Percentiles rank a stretch among this genome's conserved stretches.
Evolutionary conservation across 2,329 filamentous ascomycete genomes (phyloP).

Genomic region (Exophiala calicioides): DNA sequence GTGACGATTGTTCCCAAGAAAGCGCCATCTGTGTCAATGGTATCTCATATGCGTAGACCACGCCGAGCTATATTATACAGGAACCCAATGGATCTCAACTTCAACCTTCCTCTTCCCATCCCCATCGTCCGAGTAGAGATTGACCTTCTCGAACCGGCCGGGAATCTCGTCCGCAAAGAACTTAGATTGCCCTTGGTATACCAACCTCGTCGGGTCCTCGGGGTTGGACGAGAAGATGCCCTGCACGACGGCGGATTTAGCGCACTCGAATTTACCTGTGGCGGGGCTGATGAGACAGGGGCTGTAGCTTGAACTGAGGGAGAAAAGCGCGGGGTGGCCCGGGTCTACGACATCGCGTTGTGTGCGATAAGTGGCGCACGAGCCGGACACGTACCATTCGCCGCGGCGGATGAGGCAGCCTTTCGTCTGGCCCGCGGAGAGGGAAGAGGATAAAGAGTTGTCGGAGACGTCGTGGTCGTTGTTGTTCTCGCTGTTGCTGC

Average conservation of each 20-base stretch:
- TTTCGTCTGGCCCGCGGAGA: constrained; percentile 36
- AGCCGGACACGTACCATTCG: constrained; percentile 67
- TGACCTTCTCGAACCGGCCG: constrained; percentile 24
- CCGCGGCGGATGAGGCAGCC: constrained; percentile 70
- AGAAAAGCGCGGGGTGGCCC: constrained; percentile 49
- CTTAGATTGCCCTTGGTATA: constrained; percentile 16
- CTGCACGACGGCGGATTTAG: constrained; percentile 44
- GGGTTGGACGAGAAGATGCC: constrained; percentile 34
- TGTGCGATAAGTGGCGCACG: constrained; percentile 67
- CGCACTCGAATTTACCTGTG: constrained; percentile 57
- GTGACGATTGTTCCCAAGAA: no score
- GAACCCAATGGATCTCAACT: constrained; percentile 29
- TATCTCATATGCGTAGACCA: no score
- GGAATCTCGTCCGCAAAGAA: constrained; percentile 29
- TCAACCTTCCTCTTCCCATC: constrained; percentile 23
- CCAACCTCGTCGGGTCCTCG: constrained; percentile 8
- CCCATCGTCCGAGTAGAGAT: constrained; percentile 25
- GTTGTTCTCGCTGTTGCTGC: background rate
- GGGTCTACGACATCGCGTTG: constrained; percentile 38
- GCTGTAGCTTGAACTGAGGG: constrained; percentile 60
- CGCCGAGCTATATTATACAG: no score
- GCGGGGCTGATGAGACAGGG: constrained; percentile 54
- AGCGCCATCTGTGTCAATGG: no score
- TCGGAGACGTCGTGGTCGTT: background rate
- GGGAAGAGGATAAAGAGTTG: background rate